Base-by-base conservation (phyloP, 2,329 filamentous ascomycete species). In the Cladophialophora exuberans region DNA sequence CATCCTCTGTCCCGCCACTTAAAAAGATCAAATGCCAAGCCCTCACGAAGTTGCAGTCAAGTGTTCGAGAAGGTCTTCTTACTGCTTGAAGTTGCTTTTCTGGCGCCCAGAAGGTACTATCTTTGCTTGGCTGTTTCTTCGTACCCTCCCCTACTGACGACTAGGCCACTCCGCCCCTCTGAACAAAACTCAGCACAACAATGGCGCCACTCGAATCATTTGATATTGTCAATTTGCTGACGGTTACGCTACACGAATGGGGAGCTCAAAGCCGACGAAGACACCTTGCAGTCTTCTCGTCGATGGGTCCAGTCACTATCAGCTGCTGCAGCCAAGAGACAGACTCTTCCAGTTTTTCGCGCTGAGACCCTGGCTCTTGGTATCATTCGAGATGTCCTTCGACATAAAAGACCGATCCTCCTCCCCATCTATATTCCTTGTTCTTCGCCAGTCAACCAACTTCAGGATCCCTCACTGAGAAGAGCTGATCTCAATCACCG, bases 11-110 rank as follows among this genome's bases (percentile, higher is more conserved):
- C n/a, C 39, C 39, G 39, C 39, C 22, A 42, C 39, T 6, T 7
- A 39, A 49, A 23, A 38, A 39, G 11, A 17, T 39, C 25, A 26
- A 2, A n/a, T 30, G 46, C 35, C 15, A 31, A 26, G 46, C 23
- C 23, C 31, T 23, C 31, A 10, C 11, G 23, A 38, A 49, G 46
- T 41, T 42, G 20, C 39, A 42, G 20, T 23, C 39, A 42, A 26
- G 39, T 6, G 13, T 42, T 42, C 46, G 11, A 7, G 23, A 41
- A 31, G 22, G 42, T 20, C 13, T 31, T 22, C 20, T 17, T n/a
- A 25, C 46, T 9, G 46, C 46, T 41, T 49, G 46, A 20, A 49
- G 33, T 49, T 49, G 46, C 46, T 49, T 49, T 26, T 49, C 23
- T 41, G 28, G 35, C 15, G 17, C 13, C 13, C 3, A 13, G 11